A percentile compares a stretch with the other conserved stretches of the same genome.
Conservation (phyloP, 202 grass and related monocot genomes). For the Bolboschoenoplectus hybrid region DNA sequence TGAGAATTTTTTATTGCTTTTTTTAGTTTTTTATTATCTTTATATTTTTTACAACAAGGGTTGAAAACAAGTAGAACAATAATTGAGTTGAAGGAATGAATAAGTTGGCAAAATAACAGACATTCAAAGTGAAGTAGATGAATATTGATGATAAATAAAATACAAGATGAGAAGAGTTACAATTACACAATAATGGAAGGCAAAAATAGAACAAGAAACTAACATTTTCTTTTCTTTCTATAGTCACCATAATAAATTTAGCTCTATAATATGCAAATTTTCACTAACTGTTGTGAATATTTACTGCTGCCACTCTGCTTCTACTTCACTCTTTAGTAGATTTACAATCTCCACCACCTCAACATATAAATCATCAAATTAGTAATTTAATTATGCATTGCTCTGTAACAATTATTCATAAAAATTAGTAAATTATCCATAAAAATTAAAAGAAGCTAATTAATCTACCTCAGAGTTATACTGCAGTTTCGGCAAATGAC, state of each 20-base stretch:
- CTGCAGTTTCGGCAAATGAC: constrained; percentile 47
- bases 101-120: neutral
- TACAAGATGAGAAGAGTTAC: neutral
- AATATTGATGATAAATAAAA: neutral
- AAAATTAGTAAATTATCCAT: no score
- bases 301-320: constrained; percentile 5
- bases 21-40: no score
- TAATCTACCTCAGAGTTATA: constrained; percentile 46
- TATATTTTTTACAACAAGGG: neutral
- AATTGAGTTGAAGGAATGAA: neutral
- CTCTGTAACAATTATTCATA: neutral
- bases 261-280: neutral
- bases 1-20: no score
- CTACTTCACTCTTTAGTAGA: constrained; percentile 41
- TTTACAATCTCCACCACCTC: constrained; percentile 49
- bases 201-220: neutral
- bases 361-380: constrained; percentile 28
- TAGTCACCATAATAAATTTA: neutral
- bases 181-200: neutral
- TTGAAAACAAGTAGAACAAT: neutral
- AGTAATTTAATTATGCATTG: neutral
- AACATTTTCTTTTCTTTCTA: neutral
- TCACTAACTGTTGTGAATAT: neutral
- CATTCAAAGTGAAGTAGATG: neutral
- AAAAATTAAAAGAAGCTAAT: neutral